Evolutionary conservation across 108 stramenopile genomes (phyloP), one percentile per base, ranked within the genome.

Genomic region (Cyclostephanos invisitatus): DNA sequence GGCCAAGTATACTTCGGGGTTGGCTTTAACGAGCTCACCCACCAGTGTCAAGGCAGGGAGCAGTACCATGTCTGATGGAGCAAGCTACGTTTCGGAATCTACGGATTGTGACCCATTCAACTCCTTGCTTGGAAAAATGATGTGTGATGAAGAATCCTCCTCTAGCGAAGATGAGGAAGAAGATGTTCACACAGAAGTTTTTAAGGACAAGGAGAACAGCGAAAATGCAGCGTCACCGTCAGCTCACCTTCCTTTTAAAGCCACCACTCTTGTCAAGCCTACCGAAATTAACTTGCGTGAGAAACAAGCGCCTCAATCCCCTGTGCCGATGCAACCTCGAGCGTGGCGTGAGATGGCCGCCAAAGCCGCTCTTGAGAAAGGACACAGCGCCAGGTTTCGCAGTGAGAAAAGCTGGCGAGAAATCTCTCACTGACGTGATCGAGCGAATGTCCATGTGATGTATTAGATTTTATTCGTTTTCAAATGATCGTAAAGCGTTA

Each of bases 281-380:
- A 77, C 63, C 32, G 76, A 77, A 59, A 70, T 77, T 5, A 70
- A 77, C 40, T 69, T 70, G 37, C 68, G 68, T 42, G 66, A 74
- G 20, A 32, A 64, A 50, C 58, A 65, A 3, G 47, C 28, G 15
- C 65, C 58, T n/a, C 21, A 75, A 14, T 68, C 83, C 11, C 74
- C 81, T 25, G 56, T 56, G 9, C 82, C 84, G 44, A 24, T 71
- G 71, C 67, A 84, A 57, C 82, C 89, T 12, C 74, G 73, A 35
- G 85, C 84, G 61, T 90, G 89, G 89, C 73, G 89, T 22, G 56
- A 58, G 12, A 53, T 90, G 51, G 89, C 89, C 67, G 89, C 84
- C 2, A 51, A 63, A 18, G 63, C 64, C 8, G 50, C 36, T 25
- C 64, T 55, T 36, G 62, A 72, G 20, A 55, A 63, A 17, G 46